These are phyloP conservation scores for Cytospora mali DNA, from an alignment of 2,329 filamentous ascomycete species.

Conservation along the genomic window DNA sequence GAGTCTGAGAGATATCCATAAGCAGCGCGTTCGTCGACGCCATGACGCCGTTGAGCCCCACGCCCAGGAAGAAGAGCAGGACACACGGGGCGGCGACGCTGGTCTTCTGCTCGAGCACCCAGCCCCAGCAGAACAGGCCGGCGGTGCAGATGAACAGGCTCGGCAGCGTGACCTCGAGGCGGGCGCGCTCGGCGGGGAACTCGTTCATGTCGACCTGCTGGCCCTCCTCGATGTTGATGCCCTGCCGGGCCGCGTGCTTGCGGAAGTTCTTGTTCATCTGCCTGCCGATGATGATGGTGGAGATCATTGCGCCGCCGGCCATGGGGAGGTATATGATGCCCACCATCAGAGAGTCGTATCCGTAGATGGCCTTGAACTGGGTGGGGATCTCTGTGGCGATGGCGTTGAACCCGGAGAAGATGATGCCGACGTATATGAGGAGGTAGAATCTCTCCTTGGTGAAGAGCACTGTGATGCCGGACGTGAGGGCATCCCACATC, in stretches of 20 bases:
- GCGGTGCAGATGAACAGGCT: conserved; percentile 48
- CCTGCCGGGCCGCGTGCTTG: conserved; percentile 52
- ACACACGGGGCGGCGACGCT: conserved; percentile 45
- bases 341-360: conserved; percentile 43
- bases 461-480: conserved; percentile 25
- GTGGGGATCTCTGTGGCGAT: conserved; percentile 40
- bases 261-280: conserved; percentile 65
- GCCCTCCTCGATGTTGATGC: conserved; percentile 51
- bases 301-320: conserved; percentile 41
- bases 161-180: conserved; percentile 39
- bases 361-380: conserved; percentile 38
- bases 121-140: conserved; percentile 46
- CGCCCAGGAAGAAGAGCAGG: conserved; percentile 43
- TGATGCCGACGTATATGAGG: conserved; percentile 50
- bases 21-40: conserved; percentile 18
- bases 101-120: conserved; percentile 43
- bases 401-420: conserved; percentile 41
- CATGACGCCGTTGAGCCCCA: conserved; percentile 21
- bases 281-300: conserved; percentile 45
- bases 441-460: conserved; percentile 40
- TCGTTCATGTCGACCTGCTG: conserved; percentile 41
- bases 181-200: conserved; percentile 43
- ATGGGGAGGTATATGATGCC: conserved; percentile 48
- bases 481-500: conserved; percentile 25
- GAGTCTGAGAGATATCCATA: conserved; percentile 15